Evolutionary conservation across 2,329 filamentous ascomycete genomes (phyloP).

Genomic region (Aspergillus tanneri): DNA sequence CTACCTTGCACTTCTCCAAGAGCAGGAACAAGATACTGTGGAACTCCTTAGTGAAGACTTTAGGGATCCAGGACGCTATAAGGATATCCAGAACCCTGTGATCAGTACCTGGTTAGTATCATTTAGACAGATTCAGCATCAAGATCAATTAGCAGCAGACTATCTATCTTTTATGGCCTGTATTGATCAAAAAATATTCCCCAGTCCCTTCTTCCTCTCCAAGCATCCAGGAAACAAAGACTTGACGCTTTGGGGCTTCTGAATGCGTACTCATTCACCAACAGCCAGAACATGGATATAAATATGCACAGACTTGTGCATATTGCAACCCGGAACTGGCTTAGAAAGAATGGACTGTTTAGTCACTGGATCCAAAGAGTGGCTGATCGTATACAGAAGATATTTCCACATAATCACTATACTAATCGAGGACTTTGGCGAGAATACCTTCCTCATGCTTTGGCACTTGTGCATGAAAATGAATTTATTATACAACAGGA

Average conservation of each 20-base stretch:
- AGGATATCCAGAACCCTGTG: conserved; percentile 8
- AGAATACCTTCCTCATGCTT: conserved; percentile 18
- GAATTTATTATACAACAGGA: too few species aligned
- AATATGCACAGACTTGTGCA: too few species aligned
- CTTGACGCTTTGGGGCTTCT: conserved; percentile 33
- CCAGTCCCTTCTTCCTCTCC: conserved; percentile 30
- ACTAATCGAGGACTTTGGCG: conserved; percentile 15
- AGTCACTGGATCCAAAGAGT: background rate
- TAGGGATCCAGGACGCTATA: conserved; percentile 7
- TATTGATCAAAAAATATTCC: conserved; percentile 37
- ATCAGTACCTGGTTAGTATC: conserved; percentile 10
- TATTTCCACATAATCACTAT: conserved; percentile 13
- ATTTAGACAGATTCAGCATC: conserved; percentile 15
- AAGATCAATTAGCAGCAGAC: conserved; percentile 34
- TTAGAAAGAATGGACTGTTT: conserved; percentile 9
- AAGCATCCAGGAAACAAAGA: conserved; percentile 18
- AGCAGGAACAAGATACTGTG: too few species aligned
- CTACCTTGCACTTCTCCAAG: too few species aligned
- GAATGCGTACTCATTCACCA: too few species aligned
- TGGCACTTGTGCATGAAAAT: too few species aligned
- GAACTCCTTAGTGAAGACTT: conserved; percentile 13
- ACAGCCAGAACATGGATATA: too few species aligned
- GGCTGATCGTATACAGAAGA: background rate
- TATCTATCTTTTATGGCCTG: conserved; percentile 37
- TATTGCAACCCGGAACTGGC: conserved; percentile 28